Percentiles rank a stretch among this genome's conserved stretches.
Evolutionary conservation across 805 yeast species (phyloP).

Genomic region (Kuraishia ogatae): DNA sequence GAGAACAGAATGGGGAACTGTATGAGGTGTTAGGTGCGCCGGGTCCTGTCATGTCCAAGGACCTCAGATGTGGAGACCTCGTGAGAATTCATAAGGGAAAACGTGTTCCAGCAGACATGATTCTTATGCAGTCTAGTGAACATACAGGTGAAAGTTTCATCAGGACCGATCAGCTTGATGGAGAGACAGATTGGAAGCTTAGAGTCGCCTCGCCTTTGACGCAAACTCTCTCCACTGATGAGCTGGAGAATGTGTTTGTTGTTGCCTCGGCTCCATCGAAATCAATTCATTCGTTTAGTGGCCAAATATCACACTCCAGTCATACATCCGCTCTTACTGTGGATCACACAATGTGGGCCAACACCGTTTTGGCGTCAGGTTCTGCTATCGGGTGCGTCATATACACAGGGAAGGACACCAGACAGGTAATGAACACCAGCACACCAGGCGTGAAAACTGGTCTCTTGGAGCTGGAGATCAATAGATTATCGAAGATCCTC

Average conservation of each 20-base stretch:
- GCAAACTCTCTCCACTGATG: constrained; percentile 47
- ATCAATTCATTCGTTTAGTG: constrained; percentile 73
- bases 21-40: constrained; percentile 57
- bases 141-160: constrained; percentile 81
- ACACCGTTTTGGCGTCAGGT: constrained; percentile 94
- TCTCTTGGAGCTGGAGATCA: constrained; percentile 82
- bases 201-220: constrained; percentile 71
- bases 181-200: constrained; percentile 98
- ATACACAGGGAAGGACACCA: constrained; percentile 88
- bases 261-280: constrained; percentile 77
- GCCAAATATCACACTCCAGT: constrained; percentile 56
- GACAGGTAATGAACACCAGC: constrained; percentile 93
- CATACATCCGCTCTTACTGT: constrained; percentile 60
- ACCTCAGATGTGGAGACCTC: constrained; percentile 79
- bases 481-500: constrained; percentile 75
- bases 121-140: constrained; percentile 77
- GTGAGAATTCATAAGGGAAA: constrained; percentile 71
- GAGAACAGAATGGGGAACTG: constrained; percentile 76
- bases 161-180: constrained; percentile 96
- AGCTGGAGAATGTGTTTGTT: constrained; percentile 46
- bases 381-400: constrained; percentile 81
- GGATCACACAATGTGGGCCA: constrained; percentile 97
- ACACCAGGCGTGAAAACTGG: constrained; percentile 84
- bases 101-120: constrained; percentile 90
- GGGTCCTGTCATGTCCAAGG: constrained; percentile 42